These are phyloP conservation scores for Botryosphaeria dothidea DNA, from an alignment of 2,329 filamentous ascomycete genomes.

Conservation along the genomic window DNA sequence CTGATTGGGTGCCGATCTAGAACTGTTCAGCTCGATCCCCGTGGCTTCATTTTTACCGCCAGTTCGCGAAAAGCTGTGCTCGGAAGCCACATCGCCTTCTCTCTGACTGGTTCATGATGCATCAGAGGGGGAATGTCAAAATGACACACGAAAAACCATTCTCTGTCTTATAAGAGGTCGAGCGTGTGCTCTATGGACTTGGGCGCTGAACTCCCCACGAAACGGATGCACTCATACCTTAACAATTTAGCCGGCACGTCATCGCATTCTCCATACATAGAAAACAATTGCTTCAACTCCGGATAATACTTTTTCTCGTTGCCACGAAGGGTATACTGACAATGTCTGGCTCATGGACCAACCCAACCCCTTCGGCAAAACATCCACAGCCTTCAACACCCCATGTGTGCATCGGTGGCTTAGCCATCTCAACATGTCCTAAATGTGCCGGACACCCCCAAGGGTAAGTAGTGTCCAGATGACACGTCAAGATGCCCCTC, in stretches of 20 bases:
- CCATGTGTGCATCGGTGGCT: conserved; percentile 15
- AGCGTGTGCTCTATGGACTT: not conserved
- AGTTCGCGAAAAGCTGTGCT: not conserved
- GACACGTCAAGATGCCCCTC: no score
- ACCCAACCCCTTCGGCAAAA: not conserved
- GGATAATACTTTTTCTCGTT: not conserved
- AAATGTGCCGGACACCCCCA: conserved; percentile 18
- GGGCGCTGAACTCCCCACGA: no score
- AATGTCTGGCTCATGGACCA: conserved; percentile 12
- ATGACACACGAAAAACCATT: not conserved
- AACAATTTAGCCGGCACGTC: not conserved
- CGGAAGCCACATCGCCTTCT: not conserved
- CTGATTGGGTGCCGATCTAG: not conserved
- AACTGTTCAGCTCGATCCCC: not conserved
- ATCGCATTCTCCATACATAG: not conserved
- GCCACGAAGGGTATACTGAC: not conserved
- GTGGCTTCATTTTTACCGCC: not conserved
- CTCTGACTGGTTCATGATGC: not conserved
- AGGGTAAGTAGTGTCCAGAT: not conserved
- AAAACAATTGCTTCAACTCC: not conserved
- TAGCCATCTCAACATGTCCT: conserved; percentile 15
- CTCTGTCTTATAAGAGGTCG: not conserved
- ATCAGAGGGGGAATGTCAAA: not conserved
- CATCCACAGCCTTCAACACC: not conserved
- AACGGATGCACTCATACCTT: no score